Base-by-base conservation (phyloP, 2,329 filamentous ascomycete genomes). In the Aspergillus sp. region DNA sequence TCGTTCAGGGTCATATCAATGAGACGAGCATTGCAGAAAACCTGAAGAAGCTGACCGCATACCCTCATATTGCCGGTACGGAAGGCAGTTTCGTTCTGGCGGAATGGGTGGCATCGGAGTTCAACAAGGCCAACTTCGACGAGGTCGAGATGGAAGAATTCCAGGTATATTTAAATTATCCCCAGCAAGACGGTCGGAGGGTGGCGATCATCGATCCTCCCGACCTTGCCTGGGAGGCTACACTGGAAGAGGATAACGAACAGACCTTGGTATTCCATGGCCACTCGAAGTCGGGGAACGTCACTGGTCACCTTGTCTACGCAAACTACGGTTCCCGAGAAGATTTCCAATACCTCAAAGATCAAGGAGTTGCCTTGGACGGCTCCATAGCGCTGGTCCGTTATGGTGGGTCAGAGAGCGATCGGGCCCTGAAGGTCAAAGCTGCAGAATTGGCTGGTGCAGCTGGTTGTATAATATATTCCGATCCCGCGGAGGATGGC, bases 161-260 rank as follows among this genome's bases (percentile, higher is more conserved):
- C 75, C 84, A 89, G 68, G 93, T 96, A 15, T 98, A 97, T 73
- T 80, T 98, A 70, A 98, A 98, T 76, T 99, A 96, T 73, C 92
- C 95, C 0, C 89, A 83, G 64, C 79, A 84, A 27, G 88, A 86
- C 62, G 95, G 94, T 11, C 84, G 95, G 53, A 85, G 88, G 60
- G 88, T 99, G 41, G 88, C 93, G 63, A 90, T 99, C 54, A 80
- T 96, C 63, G 87, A 89, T 38, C 84, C 83, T 0, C 85, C 88
- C 55, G 88, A 87, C 62, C 80, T 87, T 38, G 79, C 77, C 15
- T 98, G 93, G 93, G 85, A 88, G 59, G 95, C 94, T 11, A 84
- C 84, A 64, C 80, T 99, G 54, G 94, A 99, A 70, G 95, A 98
- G 79, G 84, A 90, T 49, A 84, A 84, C n/a, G 82, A 86, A 66